Evolutionary conservation across 768 basidiomycete species (phyloP).

Genomic region (Lactarius tabidus): DNA sequence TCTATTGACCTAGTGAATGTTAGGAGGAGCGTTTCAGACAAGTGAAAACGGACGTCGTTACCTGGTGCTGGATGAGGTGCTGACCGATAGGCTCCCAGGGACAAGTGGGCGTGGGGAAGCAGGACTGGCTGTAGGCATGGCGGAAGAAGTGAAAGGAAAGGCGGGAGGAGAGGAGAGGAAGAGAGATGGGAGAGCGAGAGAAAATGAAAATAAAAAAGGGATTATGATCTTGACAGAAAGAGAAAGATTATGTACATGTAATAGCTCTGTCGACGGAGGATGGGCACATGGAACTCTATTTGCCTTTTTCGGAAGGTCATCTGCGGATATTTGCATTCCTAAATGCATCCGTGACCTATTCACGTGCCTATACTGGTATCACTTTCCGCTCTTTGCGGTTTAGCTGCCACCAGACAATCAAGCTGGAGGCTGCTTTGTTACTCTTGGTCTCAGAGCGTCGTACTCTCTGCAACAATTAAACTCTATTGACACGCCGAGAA

Average conservation of each 20-base stretch:
- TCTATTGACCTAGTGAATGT: not conserved
- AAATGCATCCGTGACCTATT: not conserved
- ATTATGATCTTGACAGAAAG: not conserved
- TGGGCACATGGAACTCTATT: not conserved
- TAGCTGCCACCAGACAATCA: not conserved
- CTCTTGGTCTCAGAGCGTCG: not conserved
- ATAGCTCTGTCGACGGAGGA: not conserved
- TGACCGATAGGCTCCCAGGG: not conserved
- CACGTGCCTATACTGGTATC: not conserved
- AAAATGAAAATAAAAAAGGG: not conserved
- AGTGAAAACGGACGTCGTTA: not conserved
- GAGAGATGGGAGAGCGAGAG: not conserved
- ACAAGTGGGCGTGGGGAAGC: not conserved
- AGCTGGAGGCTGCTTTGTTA: not conserved
- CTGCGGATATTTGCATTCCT: not conserved
- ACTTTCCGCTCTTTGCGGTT: not conserved
- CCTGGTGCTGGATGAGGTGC: not conserved
- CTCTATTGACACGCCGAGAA: not conserved
- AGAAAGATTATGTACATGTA: slow-evolving; percentile 14
- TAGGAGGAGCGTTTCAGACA: not conserved
- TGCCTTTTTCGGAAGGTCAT: slow-evolving; percentile 8
- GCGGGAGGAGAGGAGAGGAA: not conserved
- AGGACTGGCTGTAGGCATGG: slow-evolving; percentile 5
- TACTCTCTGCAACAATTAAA: not conserved
- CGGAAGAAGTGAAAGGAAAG: not conserved